Evolutionary conservation across 176 grass and related monocot genomes (phyloP), one percentile per base, ranked within the genome.

Genomic region (Elymus sibiricus): DNA sequence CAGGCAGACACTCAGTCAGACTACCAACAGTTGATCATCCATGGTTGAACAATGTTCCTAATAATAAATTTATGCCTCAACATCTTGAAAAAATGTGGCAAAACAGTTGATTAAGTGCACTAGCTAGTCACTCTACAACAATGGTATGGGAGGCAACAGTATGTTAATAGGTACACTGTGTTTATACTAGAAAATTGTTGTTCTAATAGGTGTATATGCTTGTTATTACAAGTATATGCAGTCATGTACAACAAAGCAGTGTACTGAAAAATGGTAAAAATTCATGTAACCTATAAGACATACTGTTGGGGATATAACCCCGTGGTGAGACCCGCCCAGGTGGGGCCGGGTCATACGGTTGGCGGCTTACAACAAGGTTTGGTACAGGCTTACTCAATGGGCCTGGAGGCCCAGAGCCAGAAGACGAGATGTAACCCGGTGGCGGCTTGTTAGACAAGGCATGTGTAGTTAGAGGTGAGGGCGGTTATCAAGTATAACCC

Each of bases 141-240:
- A 76, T 64, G 40, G 40, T 84, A 84, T 77, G 60, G 42, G 42
- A 14, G 0, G 39, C 58, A 76, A 10, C 31, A 35, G 40, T 76
- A 42, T 37, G 14, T 49, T 77, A 65, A 43, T 24, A 77, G 35
- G 61, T 40, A 7, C 21, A 5, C 11, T 64, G 21, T 76, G 27
- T 79, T 80, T 25, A 73, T 44, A 72, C 58, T 66, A 38, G 79
- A 83, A 90, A 79, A 46, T 1, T 22, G 27, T 79, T 43, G 67
- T 53, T 79, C 65, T 80, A 44, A 74, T 53, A 74, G 65, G 34
- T 55, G 38, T 4, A 60, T 53, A 77, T 46, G 44, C 82, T 66
- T 79, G 44, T 47, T 91, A 74, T 24, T 43, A 25, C 19, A 79
- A 67, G 22, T 86, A 38, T 28, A 86, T 73, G 27, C 32, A 66